Percentiles rank a stretch among this genome's conserved stretches.
Conservation (phyloP, 1,139 yeast genomes). For the Nakaseomyces delphensis region DNA sequence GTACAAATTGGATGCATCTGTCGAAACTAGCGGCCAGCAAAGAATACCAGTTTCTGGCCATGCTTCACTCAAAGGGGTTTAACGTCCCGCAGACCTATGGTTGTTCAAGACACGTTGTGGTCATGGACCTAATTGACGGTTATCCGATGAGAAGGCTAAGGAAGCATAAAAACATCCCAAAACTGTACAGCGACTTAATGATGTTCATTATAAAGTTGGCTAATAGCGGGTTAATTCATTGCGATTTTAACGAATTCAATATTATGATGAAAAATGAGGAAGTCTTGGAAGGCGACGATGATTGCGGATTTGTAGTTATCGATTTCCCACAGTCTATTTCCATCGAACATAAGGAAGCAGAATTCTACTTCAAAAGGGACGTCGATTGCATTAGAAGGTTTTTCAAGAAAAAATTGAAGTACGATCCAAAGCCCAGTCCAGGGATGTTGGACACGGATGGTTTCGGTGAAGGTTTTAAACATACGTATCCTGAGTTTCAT, state of each 20-base stretch:
- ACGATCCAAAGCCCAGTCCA: conserved; percentile 53
- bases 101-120: conserved; percentile 80
- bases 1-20: conserved; percentile 81
- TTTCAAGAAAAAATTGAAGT: conserved; percentile 69
- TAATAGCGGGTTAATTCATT: conserved; percentile 83
- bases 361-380: conserved; percentile 79
- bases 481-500: conserved; percentile 71
- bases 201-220: conserved; percentile 74
- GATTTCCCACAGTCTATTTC: conserved; percentile 99
- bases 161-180: conserved; percentile 57
- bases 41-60: conserved; percentile 81
- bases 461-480: conserved; percentile 66
- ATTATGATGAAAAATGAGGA: conserved; percentile 61
- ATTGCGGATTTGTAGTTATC: conserved; percentile 70
- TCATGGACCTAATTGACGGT: conserved; percentile 88
- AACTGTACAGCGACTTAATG: conserved; percentile 79
- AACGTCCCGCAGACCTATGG: conserved; percentile 85
- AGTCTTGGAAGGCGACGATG: conserved; percentile 44
- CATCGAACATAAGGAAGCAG: conserved; percentile 83
- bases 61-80: conserved; percentile 66
- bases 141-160: conserved; percentile 78
- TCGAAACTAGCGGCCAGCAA: conserved; percentile 86
- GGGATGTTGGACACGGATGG: conserved; percentile 71
- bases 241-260: conserved; percentile 95
- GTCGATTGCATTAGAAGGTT: conserved; percentile 81